Evolutionary conservation across 1,284 basidiomycete genomes (phyloP).

Genomic region (Schizopora paradoxa): DNA sequence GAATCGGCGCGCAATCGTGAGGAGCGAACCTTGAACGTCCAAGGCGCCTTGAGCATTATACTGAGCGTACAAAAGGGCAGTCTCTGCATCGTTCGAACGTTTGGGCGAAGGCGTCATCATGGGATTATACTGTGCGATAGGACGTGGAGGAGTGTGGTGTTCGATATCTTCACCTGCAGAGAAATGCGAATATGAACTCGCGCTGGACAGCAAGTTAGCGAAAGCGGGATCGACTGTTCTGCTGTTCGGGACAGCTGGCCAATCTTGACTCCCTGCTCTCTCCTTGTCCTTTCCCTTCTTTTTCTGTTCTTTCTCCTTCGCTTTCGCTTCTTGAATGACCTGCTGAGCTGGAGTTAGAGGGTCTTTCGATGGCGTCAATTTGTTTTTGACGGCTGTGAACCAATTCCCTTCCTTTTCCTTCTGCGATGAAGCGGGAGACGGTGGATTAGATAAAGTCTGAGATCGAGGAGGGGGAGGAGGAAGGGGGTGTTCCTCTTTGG

Average conservation of each 20-base stretch:
- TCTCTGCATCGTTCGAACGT: conserved; percentile 37
- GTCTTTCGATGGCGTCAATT: conserved; percentile 73
- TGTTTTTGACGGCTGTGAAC: conserved; percentile 68
- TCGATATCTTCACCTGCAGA: conserved; percentile 26
- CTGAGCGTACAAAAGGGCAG: conserved; percentile 67
- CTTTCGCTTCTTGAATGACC: conserved; percentile 65
- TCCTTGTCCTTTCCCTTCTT: conserved; percentile 44
- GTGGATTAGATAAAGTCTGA: conserved; percentile 44
- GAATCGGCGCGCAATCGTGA: conserved; percentile 65
- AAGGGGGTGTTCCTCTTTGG: conserved; percentile 25
- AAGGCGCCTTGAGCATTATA: conserved; percentile 64
- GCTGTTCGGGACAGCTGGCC: conserved; percentile 46
- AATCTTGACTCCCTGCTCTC: conserved; percentile 38
- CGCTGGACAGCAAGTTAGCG: conserved; percentile 43
- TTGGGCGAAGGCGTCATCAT: conserved; percentile 33
- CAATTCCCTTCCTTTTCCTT: conserved; percentile 55
- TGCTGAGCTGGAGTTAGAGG: conserved; percentile 74
- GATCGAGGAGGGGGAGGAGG: conserved; percentile 52
- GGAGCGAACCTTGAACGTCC: conserved; percentile 63
- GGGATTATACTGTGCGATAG: conserved; percentile 34
- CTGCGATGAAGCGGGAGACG: conserved; percentile 56
- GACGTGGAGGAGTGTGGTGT: conserved; percentile 49
- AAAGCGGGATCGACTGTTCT: conserved; percentile 54
- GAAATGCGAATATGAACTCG: conserved; percentile 6
- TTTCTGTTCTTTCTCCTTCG: conserved; percentile 55